These are phyloP conservation scores for Haematococcus lacustris DNA, from an alignment of 139 green algal genomes.

Conservation along the genomic window DNA sequence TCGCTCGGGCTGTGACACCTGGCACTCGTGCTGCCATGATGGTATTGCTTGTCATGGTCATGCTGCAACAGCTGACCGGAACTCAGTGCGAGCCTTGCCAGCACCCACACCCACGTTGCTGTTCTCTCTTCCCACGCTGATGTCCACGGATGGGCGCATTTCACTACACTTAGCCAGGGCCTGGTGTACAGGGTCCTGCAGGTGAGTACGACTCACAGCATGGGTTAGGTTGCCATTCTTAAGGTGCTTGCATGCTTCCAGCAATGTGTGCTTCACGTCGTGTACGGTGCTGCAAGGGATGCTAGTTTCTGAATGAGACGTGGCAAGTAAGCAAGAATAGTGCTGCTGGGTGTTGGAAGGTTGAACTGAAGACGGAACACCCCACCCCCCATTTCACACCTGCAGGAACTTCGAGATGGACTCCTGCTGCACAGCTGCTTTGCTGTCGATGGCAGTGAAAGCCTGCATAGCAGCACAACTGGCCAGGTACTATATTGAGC, in stretches of 20 bases:
- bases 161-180: slow-evolving; percentile 79
- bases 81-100: slow-evolving; percentile 76
- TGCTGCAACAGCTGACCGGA: slow-evolving; percentile 40
- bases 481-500: too few species aligned
- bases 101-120: slow-evolving; percentile 65
- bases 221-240: too few species aligned
- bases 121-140: slow-evolving; percentile 70
- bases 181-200: slow-evolving; percentile 51
- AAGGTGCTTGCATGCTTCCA: slow-evolving; percentile 83
- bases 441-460: slow-evolving; percentile 53
- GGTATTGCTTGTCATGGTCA: background rate
- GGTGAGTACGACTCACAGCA: too few species aligned
- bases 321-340: too few species aligned
- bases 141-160: slow-evolving; percentile 94
- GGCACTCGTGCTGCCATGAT: background rate
- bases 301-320: too few species aligned
- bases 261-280: slow-evolving; percentile 66
- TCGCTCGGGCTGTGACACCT: too few species aligned
- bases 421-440: slow-evolving; percentile 48
- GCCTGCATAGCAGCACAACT: too few species aligned
- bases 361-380: too few species aligned
- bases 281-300: too few species aligned
- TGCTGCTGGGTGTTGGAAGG: too few species aligned
- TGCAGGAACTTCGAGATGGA: slow-evolving; percentile 26
- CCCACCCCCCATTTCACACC: too few species aligned